Conservation (phyloP, 1,139 yeast species). For the Blastobotrys aristatus region DNA sequence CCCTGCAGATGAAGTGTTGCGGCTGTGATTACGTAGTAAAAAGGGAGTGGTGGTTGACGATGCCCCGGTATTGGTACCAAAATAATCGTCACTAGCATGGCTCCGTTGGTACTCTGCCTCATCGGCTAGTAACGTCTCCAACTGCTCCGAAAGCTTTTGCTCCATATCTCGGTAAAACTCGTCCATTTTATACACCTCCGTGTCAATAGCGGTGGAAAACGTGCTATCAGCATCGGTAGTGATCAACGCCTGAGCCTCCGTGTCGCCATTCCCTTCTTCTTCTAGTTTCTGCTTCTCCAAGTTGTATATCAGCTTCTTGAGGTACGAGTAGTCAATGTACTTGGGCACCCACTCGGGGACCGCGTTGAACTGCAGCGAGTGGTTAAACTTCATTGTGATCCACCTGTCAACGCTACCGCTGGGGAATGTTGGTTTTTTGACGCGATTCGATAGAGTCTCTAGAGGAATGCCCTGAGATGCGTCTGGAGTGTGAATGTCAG, state of each 20-base stretch:
- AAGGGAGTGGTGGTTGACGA: neutral
- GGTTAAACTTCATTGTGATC: conserved; percentile 62
- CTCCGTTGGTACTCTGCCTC: conserved; percentile 24
- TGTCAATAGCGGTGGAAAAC: conserved; percentile 49
- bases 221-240: conserved; percentile 45
- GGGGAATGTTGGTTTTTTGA: too few species aligned
- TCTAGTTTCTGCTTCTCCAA: conserved; percentile 39
- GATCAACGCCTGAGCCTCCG: conserved; percentile 36
- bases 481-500: neutral
- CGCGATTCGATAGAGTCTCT: neutral
- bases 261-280: conserved; percentile 26
- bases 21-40: neutral
- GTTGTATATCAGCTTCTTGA: conserved; percentile 56
- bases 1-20: neutral
- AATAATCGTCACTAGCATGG: neutral
- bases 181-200: conserved; percentile 53
- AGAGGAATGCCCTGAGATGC: conserved; percentile 8
- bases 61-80: neutral
- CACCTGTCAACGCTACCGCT: conserved; percentile 4
- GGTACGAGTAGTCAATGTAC: conserved; percentile 59
- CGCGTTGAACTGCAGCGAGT: conserved; percentile 69
- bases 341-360: conserved; percentile 76
- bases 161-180: conserved; percentile 50
- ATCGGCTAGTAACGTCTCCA: conserved; percentile 43
- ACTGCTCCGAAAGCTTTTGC: conserved; percentile 43